These are phyloP conservation scores for Paraphoma sp. DNA, from an alignment of 2,329 filamentous ascomycete species.

Conservation along the genomic window DNA sequence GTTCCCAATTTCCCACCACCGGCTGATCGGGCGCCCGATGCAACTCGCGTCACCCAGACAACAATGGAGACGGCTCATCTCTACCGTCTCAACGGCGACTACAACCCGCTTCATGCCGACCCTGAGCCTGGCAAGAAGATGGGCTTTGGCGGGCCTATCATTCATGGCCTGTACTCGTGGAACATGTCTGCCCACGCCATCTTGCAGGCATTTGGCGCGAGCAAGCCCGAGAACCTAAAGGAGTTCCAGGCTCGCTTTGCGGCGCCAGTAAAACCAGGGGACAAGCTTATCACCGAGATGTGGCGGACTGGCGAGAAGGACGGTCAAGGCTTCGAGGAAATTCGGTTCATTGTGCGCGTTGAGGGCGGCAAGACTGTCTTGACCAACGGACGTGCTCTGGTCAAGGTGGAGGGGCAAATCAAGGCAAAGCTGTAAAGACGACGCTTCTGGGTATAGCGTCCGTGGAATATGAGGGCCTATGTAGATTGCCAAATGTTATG, in stretches of 20 bases:
- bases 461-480: too few species aligned
- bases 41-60: slow-evolving; percentile 72
- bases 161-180: slow-evolving; percentile 89
- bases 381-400: slow-evolving; percentile 82
- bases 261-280: slow-evolving; percentile 80
- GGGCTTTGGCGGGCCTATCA: slow-evolving; percentile 88
- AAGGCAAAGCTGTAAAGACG: slow-evolving; percentile 47
- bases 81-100: slow-evolving; percentile 82
- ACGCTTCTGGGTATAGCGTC: background rate
- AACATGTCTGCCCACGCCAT: slow-evolving; percentile 79
- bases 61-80: slow-evolving; percentile 69
- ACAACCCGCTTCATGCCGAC: slow-evolving; percentile 89
- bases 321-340: slow-evolving; percentile 74
- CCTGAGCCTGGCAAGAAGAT: slow-evolving; percentile 86
- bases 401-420: slow-evolving; percentile 65
- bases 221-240: slow-evolving; percentile 80
- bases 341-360: slow-evolving; percentile 80
- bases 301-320: slow-evolving; percentile 77
- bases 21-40: slow-evolving; percentile 73
- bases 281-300: slow-evolving; percentile 80
- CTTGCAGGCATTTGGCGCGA: slow-evolving; percentile 74
- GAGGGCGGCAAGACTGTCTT: slow-evolving; percentile 83
- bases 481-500: too few species aligned
- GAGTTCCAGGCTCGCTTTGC: slow-evolving; percentile 92
- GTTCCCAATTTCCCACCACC: slow-evolving; percentile 81